Evolutionary conservation across 768 basidiomycete genomes (phyloP).

Genomic region (Cystobasidium ongulense): DNA sequence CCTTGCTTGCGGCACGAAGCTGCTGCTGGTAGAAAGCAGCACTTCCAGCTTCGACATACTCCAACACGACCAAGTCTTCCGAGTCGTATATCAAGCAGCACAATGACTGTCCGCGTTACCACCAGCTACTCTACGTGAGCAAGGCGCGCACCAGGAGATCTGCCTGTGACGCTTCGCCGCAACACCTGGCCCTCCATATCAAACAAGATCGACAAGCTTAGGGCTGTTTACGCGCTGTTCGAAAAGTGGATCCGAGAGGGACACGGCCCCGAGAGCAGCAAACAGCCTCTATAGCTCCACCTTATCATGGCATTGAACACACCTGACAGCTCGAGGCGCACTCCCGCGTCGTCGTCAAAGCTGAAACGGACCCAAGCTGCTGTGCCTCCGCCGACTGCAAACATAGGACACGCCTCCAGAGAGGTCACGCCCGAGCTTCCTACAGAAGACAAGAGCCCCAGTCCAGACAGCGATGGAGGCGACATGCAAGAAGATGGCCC

Average conservation of each 20-base stretch:
- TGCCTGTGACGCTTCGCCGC: background rate
- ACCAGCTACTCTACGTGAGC: too few relatives aligned
- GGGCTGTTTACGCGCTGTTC: background rate
- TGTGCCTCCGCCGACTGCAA: background rate
- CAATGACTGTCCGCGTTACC: too few relatives aligned
- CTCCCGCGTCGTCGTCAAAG: background rate
- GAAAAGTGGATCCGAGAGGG: too few relatives aligned
- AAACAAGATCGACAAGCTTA: too few relatives aligned
- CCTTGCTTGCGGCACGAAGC: too few relatives aligned
- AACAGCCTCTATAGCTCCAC: too few relatives aligned
- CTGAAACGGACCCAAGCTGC: background rate
- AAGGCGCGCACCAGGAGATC: too few relatives aligned
- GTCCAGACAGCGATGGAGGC: background rate
- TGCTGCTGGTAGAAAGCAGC: too few relatives aligned
- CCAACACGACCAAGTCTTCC: too few relatives aligned
- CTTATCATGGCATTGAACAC: background rate
- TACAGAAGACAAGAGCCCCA: background rate
- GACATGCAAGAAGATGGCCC: background rate
- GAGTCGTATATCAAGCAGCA: too few relatives aligned
- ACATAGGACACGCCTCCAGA: background rate
- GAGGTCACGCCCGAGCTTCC: background rate
- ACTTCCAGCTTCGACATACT: too few relatives aligned
- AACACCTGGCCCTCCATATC: background rate
- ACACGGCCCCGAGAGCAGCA: too few relatives aligned
- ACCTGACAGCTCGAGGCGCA: background rate